Conservation (phyloP, 2,329 filamentous ascomycete genomes). For the Pestalotiopsis sp. region DNA sequence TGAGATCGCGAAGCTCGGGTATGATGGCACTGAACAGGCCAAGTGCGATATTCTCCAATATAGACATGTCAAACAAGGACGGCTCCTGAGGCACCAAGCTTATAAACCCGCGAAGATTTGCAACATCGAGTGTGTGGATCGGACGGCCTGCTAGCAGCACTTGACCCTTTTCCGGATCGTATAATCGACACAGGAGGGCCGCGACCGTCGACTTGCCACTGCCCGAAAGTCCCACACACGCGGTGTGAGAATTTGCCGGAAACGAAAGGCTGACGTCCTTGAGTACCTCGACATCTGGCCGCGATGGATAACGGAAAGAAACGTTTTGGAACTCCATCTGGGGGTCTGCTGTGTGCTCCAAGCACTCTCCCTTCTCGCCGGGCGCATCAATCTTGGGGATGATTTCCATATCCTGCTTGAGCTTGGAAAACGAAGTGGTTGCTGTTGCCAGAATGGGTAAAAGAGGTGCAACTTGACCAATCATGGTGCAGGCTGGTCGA, state of each 20-base stretch:
- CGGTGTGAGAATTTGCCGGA: constrained; percentile 36
- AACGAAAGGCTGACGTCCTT: constrained; percentile 29
- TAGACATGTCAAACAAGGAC: constrained; percentile 65
- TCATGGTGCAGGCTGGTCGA: constrained; percentile 53
- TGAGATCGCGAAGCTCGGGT: constrained; percentile 39
- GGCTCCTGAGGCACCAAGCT: constrained; percentile 77
- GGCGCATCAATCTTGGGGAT: constrained; percentile 39
- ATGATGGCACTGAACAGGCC: constrained; percentile 56
- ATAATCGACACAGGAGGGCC: constrained; percentile 54
- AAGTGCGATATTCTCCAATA: constrained; percentile 69
- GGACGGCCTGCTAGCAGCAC: constrained; percentile 47
- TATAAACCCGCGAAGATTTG: constrained; percentile 60
- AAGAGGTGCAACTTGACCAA: constrained; percentile 65
- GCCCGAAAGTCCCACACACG: constrained; percentile 44
- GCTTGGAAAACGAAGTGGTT: constrained; percentile 58
- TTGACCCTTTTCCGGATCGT: constrained; percentile 51
- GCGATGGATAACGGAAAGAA: constrained; percentile 46
- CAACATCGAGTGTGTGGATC: constrained; percentile 36
- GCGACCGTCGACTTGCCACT: constrained; percentile 36
- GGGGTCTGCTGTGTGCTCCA: constrained; percentile 12
- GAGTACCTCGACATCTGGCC: constrained; percentile 34
- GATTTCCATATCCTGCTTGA: constrained; percentile 60
- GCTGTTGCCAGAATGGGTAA: constrained; percentile 63
- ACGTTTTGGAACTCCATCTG: constrained; percentile 33
- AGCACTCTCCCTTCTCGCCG: background rate